A percentile compares a stretch with the other conserved stretches of the same genome.
Conservation (phyloP, 2,329 filamentous ascomycete genomes). For the Teratosphaeria destructans region DNA sequence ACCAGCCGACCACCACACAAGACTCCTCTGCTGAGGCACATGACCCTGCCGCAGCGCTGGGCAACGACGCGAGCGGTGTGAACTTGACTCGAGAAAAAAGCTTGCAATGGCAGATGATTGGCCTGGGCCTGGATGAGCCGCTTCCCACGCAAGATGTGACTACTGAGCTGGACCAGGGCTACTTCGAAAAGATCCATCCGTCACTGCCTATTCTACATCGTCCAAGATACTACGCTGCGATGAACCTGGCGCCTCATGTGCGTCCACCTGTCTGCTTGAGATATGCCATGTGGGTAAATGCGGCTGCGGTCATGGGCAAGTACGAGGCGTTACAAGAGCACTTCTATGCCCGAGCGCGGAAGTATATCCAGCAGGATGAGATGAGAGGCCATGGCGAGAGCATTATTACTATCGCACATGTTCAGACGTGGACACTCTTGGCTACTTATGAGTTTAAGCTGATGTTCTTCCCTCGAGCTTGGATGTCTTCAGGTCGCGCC, state of each 20-base stretch:
- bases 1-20: conserved; percentile 1
- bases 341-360: conserved; percentile 81
- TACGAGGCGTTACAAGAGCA: conserved; percentile 70
- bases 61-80: conserved; percentile 3
- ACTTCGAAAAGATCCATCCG: conserved; percentile 82
- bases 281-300: conserved; percentile 93
- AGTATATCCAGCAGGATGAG: conserved; percentile 82
- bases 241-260: conserved; percentile 79
- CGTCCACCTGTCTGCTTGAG: conserved; percentile 78
- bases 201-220: conserved; percentile 83
- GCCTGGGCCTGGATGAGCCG: conserved; percentile 70
- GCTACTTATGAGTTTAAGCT: conserved; percentile 87
- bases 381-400: conserved; percentile 86
- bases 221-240: conserved; percentile 73
- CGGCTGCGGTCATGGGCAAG: conserved; percentile 76
- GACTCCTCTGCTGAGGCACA: conserved; percentile 5
- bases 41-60: conserved; percentile 3
- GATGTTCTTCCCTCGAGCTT: conserved; percentile 94
- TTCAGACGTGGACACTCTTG: conserved; percentile 72
- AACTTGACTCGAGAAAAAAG: conserved; percentile 15
- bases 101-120: conserved; percentile 79
- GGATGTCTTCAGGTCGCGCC: conserved; percentile 79
- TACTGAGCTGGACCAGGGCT: conserved; percentile 78
- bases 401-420: conserved; percentile 75
- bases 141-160: conserved; percentile 70